Evolutionary conservation across 306 rosid genomes (phyloP).

Genomic region (Crotalaria pallida): DNA sequence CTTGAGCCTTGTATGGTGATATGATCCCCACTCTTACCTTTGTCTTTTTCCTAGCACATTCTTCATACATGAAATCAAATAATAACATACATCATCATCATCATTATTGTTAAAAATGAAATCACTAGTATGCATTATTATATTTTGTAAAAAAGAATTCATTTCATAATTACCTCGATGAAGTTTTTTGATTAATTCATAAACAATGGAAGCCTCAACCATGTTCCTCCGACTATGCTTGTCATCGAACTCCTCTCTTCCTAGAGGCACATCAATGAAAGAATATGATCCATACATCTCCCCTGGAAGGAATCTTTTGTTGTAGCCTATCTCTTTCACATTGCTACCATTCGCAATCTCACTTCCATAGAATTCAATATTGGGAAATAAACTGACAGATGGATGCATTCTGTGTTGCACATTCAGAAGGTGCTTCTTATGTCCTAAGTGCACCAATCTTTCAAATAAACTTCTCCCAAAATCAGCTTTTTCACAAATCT

Average conservation of each 20-base stretch:
- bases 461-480: conserved; percentile 40
- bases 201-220: conserved; percentile 29
- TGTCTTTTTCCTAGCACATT: conserved; percentile 5
- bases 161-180: conserved; percentile 17
- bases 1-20: conserved; percentile 45
- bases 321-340: conserved; percentile 3
- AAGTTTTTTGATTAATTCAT: conserved; percentile 31
- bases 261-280: conserved; percentile 25
- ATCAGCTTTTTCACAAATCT: conserved; percentile 17
- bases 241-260: conserved; percentile 22
- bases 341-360: conserved; percentile 12
- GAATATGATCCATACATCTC: conserved; percentile 28
- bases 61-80: background rate
- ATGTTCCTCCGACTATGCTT: conserved; percentile 19
- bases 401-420: conserved; percentile 42
- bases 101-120: too few species aligned
- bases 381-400: conserved; percentile 37
- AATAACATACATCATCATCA: too few species aligned
- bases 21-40: conserved; percentile 33
- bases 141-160: too few species aligned
- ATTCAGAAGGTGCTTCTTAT: conserved; percentile 28
- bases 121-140: too few species aligned
- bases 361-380: conserved; percentile 24
- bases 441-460: conserved; percentile 29
- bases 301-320: conserved; percentile 9